Evolutionary conservation across 306 rosid species (phyloP).

Genomic region (Trifolium dubium): DNA sequence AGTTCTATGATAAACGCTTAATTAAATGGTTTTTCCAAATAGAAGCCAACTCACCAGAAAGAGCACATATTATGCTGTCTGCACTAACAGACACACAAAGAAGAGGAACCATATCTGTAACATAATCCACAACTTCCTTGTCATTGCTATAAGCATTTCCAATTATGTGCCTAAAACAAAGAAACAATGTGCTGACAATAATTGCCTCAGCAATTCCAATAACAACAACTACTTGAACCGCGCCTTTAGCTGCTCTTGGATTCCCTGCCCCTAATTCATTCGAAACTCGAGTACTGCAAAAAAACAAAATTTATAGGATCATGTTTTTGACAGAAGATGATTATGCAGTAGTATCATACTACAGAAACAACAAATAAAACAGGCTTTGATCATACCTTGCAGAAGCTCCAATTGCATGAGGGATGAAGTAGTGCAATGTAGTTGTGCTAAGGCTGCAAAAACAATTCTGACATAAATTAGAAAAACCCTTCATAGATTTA

Average conservation of each 20-base stretch:
- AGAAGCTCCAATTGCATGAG: slow-evolving; percentile 56
- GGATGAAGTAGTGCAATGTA: slow-evolving; percentile 50
- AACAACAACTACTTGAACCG: slow-evolving; percentile 46
- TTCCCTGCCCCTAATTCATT: slow-evolving; percentile 76
- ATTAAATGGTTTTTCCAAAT: too few species aligned
- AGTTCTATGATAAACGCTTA: too few species aligned
- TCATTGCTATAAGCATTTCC: slow-evolving; percentile 70
- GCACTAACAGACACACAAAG: slow-evolving; percentile 48
- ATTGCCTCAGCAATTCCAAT: slow-evolving; percentile 53
- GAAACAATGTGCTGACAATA: slow-evolving; percentile 41
- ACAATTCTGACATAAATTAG: slow-evolving; percentile 19
- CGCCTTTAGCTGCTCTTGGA: slow-evolving; percentile 51
- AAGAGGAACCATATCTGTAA: slow-evolving; percentile 58
- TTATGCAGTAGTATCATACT: neutral
- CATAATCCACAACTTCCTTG: slow-evolving; percentile 51
- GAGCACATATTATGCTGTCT: slow-evolving; percentile 50
- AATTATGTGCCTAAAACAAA: slow-evolving; percentile 42
- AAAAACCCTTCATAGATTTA: neutral
- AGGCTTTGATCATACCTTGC: slow-evolving; percentile 46
- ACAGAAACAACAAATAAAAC: neutral
- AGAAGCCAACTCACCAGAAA: slow-evolving; percentile 46
- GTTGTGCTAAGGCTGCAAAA: slow-evolving; percentile 50
- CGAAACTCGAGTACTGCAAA: slow-evolving; percentile 63
- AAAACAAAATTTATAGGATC: neutral
- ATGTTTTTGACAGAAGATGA: neutral